Percentiles rank a stretch among this genome's conserved stretches.
Evolutionary conservation across 192 early-diverging fungal species (phyloP).

Genomic region (Linnemannia schmuckeri): DNA sequence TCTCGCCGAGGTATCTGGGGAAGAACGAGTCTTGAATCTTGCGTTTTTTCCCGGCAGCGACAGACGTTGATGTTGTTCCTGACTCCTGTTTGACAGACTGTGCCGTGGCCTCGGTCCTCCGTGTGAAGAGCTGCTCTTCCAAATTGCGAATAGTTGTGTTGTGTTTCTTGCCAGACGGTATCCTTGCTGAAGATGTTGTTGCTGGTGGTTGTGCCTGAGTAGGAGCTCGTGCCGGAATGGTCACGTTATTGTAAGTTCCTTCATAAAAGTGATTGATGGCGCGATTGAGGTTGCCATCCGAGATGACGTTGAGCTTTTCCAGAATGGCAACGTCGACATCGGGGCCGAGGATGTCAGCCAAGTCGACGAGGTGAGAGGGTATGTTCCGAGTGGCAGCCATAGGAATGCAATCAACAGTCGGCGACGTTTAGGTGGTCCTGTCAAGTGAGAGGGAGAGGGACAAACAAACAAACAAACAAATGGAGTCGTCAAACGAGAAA

Average conservation of each 20-base stretch:
- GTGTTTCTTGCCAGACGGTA: neutral
- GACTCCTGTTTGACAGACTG: neutral
- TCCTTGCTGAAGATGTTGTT: neutral
- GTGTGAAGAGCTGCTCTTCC: constrained; percentile 5
- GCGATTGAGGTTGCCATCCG: constrained; percentile 57
- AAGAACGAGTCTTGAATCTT: constrained; percentile 24
- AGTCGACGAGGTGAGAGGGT: constrained; percentile 32
- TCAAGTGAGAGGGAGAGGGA: neutral
- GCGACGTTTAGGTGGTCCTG: neutral
- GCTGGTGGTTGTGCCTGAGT: neutral
- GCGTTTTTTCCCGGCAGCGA: constrained; percentile 18
- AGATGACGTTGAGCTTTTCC: constrained; percentile 47
- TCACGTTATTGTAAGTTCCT: constrained; percentile 27
- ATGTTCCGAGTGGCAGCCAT: constrained; percentile 26
- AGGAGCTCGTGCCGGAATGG: constrained; percentile 7
- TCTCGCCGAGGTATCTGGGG: constrained; percentile 35
- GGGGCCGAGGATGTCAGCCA: constrained; percentile 47
- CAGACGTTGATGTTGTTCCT: neutral
- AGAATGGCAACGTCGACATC: constrained; percentile 48
- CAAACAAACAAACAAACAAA: neutral
- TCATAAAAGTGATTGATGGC: constrained; percentile 60
- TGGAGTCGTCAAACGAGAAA: neutral
- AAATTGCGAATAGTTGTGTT: neutral
- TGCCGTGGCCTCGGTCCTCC: neutral
- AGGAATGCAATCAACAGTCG: neutral